phyloP scores from a whole-genome alignment of 2,329 filamentous ascomycete species.

The Phoma sp. region DNA sequence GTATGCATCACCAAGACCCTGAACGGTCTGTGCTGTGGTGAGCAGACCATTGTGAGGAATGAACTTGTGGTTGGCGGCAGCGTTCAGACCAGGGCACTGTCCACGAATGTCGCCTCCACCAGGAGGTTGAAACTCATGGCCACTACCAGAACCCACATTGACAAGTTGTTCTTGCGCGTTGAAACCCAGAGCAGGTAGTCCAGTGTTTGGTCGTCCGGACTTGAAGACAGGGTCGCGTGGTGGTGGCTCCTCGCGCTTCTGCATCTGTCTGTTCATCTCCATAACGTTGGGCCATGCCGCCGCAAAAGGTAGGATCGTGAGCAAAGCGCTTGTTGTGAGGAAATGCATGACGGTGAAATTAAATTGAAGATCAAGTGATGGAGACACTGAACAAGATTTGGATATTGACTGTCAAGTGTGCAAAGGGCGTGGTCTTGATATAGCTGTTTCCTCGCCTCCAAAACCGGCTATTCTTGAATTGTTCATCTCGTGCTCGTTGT shows the following conservation, averaged over 20 bases:
- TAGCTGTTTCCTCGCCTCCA: background rate
- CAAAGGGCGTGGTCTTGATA: background rate
- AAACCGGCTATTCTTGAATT: background rate
- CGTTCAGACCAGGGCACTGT: slow-evolving; percentile 42
- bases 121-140: slow-evolving; percentile 15
- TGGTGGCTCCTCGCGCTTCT: slow-evolving; percentile 20
- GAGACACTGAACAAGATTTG: background rate
- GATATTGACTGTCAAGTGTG: background rate
- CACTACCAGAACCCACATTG: slow-evolving; percentile 15
- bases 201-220: slow-evolving; percentile 19
- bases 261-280: slow-evolving; percentile 20
- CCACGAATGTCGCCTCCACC: slow-evolving; percentile 23
- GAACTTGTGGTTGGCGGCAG: slow-evolving; percentile 42
- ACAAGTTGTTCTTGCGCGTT: slow-evolving; percentile 17
- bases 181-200: slow-evolving; percentile 10
- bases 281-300: slow-evolving; percentile 22
- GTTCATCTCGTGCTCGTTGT: background rate
- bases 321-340: slow-evolving; percentile 2
- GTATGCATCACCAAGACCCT: slow-evolving; percentile 22
- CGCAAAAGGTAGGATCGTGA: slow-evolving; percentile 11
- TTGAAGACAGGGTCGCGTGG: slow-evolving; percentile 13
- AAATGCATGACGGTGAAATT: slow-evolving; percentile 1
- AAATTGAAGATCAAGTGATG: background rate
- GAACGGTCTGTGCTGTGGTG: slow-evolving; percentile 15
- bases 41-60: slow-evolving; percentile 40